These are phyloP conservation scores for Discostella pseudostelligera DNA, from an alignment of 108 stramenopile genomes.

Conservation along the genomic window DNA sequence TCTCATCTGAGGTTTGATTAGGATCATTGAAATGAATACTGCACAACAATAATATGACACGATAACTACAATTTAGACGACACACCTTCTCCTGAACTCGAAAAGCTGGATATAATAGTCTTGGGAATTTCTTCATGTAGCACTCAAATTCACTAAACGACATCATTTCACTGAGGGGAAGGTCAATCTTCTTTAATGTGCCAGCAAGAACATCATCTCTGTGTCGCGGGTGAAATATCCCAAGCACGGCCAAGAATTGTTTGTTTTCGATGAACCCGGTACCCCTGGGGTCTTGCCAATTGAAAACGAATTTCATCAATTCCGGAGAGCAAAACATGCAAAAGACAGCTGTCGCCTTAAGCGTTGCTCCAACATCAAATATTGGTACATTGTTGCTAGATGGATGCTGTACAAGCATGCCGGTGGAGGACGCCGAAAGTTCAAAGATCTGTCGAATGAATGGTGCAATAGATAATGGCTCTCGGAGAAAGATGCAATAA, in stretches of 20 bases:
- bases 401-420: neutral
- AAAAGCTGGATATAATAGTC: constrained; percentile 41
- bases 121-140: constrained; percentile 16
- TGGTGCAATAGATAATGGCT: constrained; percentile 26
- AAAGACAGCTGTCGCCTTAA: constrained; percentile 39
- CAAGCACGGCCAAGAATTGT: constrained; percentile 28
- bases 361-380: constrained; percentile 37
- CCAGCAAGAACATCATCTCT: constrained; percentile 14
- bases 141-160: constrained; percentile 18
- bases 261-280: constrained; percentile 31
- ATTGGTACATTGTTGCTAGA: constrained; percentile 12
- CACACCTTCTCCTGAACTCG: constrained; percentile 37
- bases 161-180: constrained; percentile 30
- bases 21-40: constrained; percentile 1
- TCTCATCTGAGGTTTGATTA: constrained; percentile 21
- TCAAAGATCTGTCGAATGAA: constrained; percentile 40
- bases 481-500: constrained; percentile 29
- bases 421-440: constrained; percentile 15
- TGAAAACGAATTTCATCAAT: constrained; percentile 30
- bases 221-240: constrained; percentile 33
- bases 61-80: neutral
- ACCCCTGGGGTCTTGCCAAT: constrained; percentile 36
- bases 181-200: constrained; percentile 27
- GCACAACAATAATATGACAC: neutral
- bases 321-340: constrained; percentile 38